Conservation (phyloP, 371 early-diverging fungal species). For the Nematocida ironsii region DNA sequence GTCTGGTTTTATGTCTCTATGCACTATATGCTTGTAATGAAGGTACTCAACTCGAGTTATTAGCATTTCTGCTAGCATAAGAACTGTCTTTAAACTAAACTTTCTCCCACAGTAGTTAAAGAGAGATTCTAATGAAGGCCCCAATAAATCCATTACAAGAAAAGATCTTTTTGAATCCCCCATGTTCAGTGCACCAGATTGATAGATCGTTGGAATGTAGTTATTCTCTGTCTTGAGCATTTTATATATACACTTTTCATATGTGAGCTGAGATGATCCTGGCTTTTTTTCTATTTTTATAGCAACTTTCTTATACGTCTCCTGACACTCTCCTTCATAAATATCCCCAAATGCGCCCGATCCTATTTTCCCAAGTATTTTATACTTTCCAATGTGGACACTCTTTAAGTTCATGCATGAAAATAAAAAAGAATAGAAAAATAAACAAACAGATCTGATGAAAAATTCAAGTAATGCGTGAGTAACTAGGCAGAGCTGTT, state of each 20-base stretch:
- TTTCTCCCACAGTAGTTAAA: conserved; percentile 93
- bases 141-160: conserved; percentile 92
- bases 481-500: no score
- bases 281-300: conserved; percentile 73
- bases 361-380: conserved; percentile 89
- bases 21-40: conserved; percentile 89
- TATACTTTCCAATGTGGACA: conserved; percentile 87
- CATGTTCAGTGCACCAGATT: conserved; percentile 69
- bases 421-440: conserved; percentile 52
- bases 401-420: conserved; percentile 62
- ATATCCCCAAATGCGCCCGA: conserved; percentile 98
- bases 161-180: conserved; percentile 68
- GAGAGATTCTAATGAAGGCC: conserved; percentile 92
- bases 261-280: conserved; percentile 70
- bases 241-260: conserved; percentile 72
- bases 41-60: conserved; percentile 79
- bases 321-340: conserved; percentile 75
- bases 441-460: conserved; percentile 19
- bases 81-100: conserved; percentile 93
- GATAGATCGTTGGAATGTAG: conserved; percentile 69
- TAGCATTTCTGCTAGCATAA: conserved; percentile 92
- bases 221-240: conserved; percentile 66
- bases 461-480: no score
- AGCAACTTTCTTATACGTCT: conserved; percentile 71
- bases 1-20: conserved; percentile 98